phyloP scores from a whole-genome alignment of 768 basidiomycete species.

The Suillus lakei region DNA sequence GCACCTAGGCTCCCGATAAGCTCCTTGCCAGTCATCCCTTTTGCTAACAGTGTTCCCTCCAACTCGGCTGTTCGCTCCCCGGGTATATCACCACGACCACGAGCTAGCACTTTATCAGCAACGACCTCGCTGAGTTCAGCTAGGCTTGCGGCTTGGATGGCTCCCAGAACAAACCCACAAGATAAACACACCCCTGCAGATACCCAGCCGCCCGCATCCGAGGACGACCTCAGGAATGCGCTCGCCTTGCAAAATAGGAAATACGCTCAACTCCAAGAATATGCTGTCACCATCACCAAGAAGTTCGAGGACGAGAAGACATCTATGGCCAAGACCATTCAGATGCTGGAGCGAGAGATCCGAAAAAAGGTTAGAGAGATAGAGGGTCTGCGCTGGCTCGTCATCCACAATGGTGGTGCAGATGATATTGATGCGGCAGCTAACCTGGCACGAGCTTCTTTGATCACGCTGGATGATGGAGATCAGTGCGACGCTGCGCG shows the following conservation, averaged over 20 bases:
- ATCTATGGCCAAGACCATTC: slow-evolving; percentile 56
- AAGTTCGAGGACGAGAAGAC: slow-evolving; percentile 57
- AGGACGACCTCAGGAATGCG: slow-evolving; percentile 56
- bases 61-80: slow-evolving; percentile 22
- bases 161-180: slow-evolving; percentile 40
- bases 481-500: slow-evolving; percentile 15
- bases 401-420: slow-evolving; percentile 52
- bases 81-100: slow-evolving; percentile 30
- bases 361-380: slow-evolving; percentile 66
- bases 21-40: slow-evolving; percentile 22
- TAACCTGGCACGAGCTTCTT: slow-evolving; percentile 36
- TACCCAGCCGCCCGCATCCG: slow-evolving; percentile 38
- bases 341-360: slow-evolving; percentile 57
- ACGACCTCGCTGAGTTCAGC: slow-evolving; percentile 33
- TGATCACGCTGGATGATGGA: slow-evolving; percentile 32
- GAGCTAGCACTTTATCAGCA: slow-evolving; percentile 36
- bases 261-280: slow-evolving; percentile 56
- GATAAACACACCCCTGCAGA: slow-evolving; percentile 20
- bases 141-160: slow-evolving; percentile 21
- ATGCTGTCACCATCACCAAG: slow-evolving; percentile 56
- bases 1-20: slow-evolving; percentile 10
- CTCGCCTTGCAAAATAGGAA: slow-evolving; percentile 53
- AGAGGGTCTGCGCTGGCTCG: slow-evolving; percentile 67
- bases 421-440: slow-evolving; percentile 37
- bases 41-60: not conserved